Conservation (phyloP, 2,329 filamentous ascomycete species). For the Aspergillus latus region DNA sequence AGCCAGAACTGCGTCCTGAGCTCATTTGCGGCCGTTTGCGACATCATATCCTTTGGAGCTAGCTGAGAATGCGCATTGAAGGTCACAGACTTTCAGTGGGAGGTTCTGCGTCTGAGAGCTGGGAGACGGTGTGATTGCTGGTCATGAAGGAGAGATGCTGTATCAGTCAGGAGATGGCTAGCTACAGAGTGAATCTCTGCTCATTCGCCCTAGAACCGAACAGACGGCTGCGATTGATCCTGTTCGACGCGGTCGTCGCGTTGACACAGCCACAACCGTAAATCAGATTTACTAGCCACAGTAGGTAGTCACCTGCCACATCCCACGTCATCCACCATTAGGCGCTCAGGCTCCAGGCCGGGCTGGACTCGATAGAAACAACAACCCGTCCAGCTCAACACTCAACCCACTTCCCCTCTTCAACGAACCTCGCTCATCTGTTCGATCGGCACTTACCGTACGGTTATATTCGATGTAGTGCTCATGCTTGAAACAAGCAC, state of each 20-base stretch:
- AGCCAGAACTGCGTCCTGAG: slow-evolving; percentile 13
- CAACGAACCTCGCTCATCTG: neutral
- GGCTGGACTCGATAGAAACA: neutral
- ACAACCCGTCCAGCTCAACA: neutral
- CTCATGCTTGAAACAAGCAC: slow-evolving; percentile 17
- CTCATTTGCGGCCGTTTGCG: neutral
- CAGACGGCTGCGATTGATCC: neutral
- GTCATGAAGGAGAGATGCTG: neutral
- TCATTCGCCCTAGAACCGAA: neutral
- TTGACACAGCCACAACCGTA: slow-evolving; percentile 19
- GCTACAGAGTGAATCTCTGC: neutral
- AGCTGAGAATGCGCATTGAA: neutral
- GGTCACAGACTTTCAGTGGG: neutral
- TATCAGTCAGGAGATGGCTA: neutral
- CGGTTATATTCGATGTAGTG: neutral
- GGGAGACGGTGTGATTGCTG: neutral
- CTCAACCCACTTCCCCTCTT: neutral
- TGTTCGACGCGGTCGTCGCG: slow-evolving; percentile 15
- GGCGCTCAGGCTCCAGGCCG: slow-evolving; percentile 4
- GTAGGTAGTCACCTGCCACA: slow-evolving; percentile 3
- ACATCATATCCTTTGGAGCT: slow-evolving; percentile 7
- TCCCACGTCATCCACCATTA: slow-evolving; percentile 30
- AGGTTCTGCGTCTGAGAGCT: neutral
- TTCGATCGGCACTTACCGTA: neutral
- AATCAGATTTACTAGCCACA: neutral